Evolutionary conservation across 805 yeast genomes (phyloP), one percentile per base, ranked within the genome.

Genomic region (Saccharomyces eubayanus): DNA sequence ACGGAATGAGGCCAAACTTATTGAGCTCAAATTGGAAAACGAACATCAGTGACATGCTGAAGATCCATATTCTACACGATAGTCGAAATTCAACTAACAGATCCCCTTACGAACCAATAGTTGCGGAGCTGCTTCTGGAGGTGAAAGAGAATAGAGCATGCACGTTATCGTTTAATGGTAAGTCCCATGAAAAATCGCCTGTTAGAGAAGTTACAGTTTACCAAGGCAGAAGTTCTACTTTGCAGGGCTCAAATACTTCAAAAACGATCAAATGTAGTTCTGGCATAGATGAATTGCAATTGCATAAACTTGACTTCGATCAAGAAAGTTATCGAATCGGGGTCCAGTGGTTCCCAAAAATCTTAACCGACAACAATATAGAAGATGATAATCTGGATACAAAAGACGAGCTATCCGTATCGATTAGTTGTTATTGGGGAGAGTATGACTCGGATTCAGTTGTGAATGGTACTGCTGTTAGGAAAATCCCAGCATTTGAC

Each of bases 391-490:
- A 59, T 8, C 67, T 65, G 29, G 66, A 57, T 29, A 68, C 69
- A 10, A 52, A 54, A 3, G 71, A 72, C 50, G 65, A 72, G 53
- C 68, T 89, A 50, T 84, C 83, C 8, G 76, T 89, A 1, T 67
- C 72, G 6, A 76, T 89, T 8, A 74, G 79, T 27, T 90, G 97
- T 65, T 81, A 73, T 62, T 90, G 92, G 91, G 87, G 89, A 8
- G 95, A 89, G 59, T 80, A 81, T 65, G 82, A 81, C 36, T 67
- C 69, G 11, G 78, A 66, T 50, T 64, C 68, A 27, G 63, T 72
- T 6, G 67, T 69, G 21, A 76, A 72, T 49, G 81, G 77, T 1
- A 65, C 59, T 12, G 48, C 69, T 49, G 58, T 59, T 29, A 69
- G 79, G 31, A 77, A 76, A 54, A 67, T 88, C 3, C 90, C 95